Evolutionary conservation across 2,329 filamentous ascomycete genomes (phyloP).

Genomic region (Chaetomiaceae sp.): DNA sequence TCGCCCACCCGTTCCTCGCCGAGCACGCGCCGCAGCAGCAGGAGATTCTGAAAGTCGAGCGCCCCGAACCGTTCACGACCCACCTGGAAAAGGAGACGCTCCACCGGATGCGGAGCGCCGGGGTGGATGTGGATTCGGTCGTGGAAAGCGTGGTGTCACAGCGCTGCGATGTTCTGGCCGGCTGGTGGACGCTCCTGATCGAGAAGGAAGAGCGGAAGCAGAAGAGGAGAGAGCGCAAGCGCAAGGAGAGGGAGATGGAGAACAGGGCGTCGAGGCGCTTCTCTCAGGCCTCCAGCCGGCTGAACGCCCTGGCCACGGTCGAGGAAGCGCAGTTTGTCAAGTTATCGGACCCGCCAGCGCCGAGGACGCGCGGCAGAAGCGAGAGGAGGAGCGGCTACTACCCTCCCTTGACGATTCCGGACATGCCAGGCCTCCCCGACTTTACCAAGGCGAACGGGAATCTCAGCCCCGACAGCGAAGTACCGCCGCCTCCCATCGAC

Average conservation of each 20-base stretch:
- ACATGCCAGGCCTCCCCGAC: conserved; percentile 74
- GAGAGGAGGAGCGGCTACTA: conserved; percentile 68
- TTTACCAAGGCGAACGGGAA: conserved; percentile 40
- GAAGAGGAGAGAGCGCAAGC: conserved; percentile 70
- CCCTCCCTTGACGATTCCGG: conserved; percentile 60
- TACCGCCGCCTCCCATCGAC: conserved; percentile 68
- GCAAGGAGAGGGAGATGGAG: conserved; percentile 79
- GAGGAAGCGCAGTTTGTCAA: conserved; percentile 59
- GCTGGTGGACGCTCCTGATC: conserved; percentile 92
- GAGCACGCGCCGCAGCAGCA: conserved; percentile 87
- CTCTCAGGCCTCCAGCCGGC: conserved; percentile 81
- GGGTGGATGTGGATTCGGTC: conserved; percentile 88
- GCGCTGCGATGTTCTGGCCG: conserved; percentile 81
- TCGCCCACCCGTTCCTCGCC: conserved; percentile 80
- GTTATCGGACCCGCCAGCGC: conserved; percentile 44
- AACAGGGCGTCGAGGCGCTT: conserved; percentile 73
- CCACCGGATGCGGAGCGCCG: conserved; percentile 86
- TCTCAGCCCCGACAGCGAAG: conserved; percentile 39
- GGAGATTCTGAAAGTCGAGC: conserved; percentile 77
- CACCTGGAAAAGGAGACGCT: conserved; percentile 84
- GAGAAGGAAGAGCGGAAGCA: conserved; percentile 94
- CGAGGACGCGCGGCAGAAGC: conserved; percentile 69
- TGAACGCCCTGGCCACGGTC: conserved; percentile 77
- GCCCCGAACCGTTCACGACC: conserved; percentile 78
- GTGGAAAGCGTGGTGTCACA: conserved; percentile 91